Base-by-base conservation (phyloP, 2,329 filamentous ascomycete genomes). In the Sporothrix pallida region DNA sequence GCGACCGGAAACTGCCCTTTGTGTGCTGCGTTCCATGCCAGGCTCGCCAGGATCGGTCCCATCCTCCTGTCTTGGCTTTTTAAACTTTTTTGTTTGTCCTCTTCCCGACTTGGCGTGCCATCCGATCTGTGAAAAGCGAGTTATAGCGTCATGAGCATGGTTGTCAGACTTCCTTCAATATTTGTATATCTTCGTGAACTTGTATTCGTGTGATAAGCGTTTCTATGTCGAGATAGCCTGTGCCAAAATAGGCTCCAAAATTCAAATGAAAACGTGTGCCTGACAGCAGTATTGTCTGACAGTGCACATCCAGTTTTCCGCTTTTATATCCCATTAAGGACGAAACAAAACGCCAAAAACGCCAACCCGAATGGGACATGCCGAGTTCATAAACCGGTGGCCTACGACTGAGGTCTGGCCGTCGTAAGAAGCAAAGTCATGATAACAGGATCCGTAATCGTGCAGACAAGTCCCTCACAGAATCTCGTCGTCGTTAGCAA, bases 401-500 rank as follows among this genome's bases (percentile, higher is more conserved):
- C 58, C 62, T 2, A n/a, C 48, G 60, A 42, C 52, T 58, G 17
- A 31, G 17, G 46, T 37, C 50, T 15, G 44, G 65, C 56, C 72
- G 46, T 73, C 65, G 52, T 58, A 23, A 67, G 6, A 73, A 15
- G 65, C 8, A 15, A 13, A 54, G n/a, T 17, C 42, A 70, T 44
- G 37, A 56, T 58, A 62, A 46, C 26, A 4, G 42, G 23, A 69
- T 2, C 2, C 2, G 42, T 6, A 60, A 10, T 9, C 8, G 62
- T 17, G 15, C 62, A 52, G 31, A n/a, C 54, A 31, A 56, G 52
- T 10, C 20, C 9, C 42, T 75, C 69, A 76, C 48, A 75, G 60
- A 69, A 79, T 80, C 10, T 77, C 77, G 31, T 76, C 77, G 58
- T 73, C 73, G n/a, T 69, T 72, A 23, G 60, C 71, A 12, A 71